Conservation (phyloP, 2,329 filamentous ascomycete species). For the Xylaria sp. region DNA sequence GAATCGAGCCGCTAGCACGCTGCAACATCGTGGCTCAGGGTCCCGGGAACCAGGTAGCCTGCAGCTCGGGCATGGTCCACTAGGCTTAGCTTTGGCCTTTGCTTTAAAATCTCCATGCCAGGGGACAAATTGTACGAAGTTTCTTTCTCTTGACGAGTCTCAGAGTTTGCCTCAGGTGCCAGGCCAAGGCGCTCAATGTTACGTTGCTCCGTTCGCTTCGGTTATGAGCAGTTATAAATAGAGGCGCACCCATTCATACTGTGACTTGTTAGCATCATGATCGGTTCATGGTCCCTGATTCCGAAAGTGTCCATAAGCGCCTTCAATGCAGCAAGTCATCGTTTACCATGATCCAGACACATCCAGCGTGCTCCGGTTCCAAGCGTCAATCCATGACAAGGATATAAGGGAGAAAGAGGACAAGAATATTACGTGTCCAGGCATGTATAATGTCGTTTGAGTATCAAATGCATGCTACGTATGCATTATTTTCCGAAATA, state of each 20-base stretch:
- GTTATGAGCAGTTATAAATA: conserved; percentile 8
- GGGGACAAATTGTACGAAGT: not conserved
- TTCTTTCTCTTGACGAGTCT: not conserved
- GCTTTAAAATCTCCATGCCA: not conserved
- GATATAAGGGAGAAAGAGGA: not conserved
- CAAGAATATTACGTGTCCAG: not conserved
- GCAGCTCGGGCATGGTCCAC: not conserved
- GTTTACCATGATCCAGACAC: not conserved
- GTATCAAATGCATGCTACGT: not conserved
- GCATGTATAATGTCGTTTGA: not conserved
- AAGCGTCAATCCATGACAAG: not conserved
- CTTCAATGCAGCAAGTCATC: not conserved
- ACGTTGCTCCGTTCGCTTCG: not conserved
- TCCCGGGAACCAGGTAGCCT: conserved; percentile 12
- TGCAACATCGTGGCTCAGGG: not conserved
- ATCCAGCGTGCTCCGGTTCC: not conserved
- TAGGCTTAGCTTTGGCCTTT: not conserved
- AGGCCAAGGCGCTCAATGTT: not conserved
- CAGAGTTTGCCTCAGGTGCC: not conserved
- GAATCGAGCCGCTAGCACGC: conserved; percentile 18
- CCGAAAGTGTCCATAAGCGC: conserved; percentile 4
- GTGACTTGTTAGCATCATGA: too few species aligned
- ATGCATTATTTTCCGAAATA: conserved; percentile 3
- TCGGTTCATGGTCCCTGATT: conserved; percentile 13
- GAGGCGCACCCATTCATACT: not conserved